Base-by-base conservation (phyloP, 169 alveolate species). In the Eimeria maxima region DNA sequence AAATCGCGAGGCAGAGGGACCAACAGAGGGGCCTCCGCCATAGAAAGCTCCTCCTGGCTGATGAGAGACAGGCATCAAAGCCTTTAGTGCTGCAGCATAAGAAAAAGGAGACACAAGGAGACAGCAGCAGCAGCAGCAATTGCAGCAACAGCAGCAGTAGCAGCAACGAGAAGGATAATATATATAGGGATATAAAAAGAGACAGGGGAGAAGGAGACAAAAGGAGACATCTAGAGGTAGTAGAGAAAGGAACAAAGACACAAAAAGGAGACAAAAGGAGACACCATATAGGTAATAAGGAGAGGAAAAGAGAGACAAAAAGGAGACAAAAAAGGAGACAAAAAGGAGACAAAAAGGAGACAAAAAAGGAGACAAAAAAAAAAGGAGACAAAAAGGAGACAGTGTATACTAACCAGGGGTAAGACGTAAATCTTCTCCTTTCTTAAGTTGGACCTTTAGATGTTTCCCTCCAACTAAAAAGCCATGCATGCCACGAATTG, bases 401-500 rank as follows among this genome's bases (percentile, higher is more conserved):
- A 45, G n/a, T n/a, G n/a, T n/a, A n/a, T n/a, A n/a, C n/a, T n/a
- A 29, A 73, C 90, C 95, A 8, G 95, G 63, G 1, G 88, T 90
- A 24, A 92, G 81, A 50, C 71, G 57, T 22, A 44, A 0, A 8
- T 98, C 99, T 69, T 98, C 99, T 29, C 99, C 99, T 92, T 98
- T 97, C 96, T 98, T 98, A 44, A 98, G 96, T n/a, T 98, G 89
- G 69, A 98, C 99, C 96, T 98, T 97, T 74, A 98, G 98, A 33
- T 96, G 96, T 95, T 98, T 98, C 50, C 98, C 98, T 73, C 98
- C 95, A 53, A 98, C 98, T 65, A 97, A 93, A 97, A 98, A 98
- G 78, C 99, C 99, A 92, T 98, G 98, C 98, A 98, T 98, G 50
- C 98, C 97, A 44, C 97, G 97, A 55, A 98, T 98, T 38, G 99